Evolutionary conservation across 192 early-diverging fungal species (phyloP).

Genomic region (Linnemannia zychae): DNA sequence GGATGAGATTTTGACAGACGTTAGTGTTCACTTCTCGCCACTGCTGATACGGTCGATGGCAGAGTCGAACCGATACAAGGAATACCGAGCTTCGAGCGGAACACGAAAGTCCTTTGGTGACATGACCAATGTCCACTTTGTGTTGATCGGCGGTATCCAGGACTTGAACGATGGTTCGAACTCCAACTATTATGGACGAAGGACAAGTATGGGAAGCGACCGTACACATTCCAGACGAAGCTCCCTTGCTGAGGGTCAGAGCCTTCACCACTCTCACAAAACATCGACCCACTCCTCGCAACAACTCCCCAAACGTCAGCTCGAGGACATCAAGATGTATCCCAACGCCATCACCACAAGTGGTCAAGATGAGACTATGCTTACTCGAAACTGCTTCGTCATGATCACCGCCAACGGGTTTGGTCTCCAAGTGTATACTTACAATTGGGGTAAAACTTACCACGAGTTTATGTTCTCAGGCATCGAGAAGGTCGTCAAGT

Average conservation of each 20-base stretch:
- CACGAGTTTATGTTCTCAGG: slow-evolving; percentile 62
- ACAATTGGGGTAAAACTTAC: slow-evolving; percentile 65
- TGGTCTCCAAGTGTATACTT: slow-evolving; percentile 60
- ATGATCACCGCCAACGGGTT: slow-evolving; percentile 61
- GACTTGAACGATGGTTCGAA: slow-evolving; percentile 57
- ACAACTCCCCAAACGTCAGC: slow-evolving; percentile 34
- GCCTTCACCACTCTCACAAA: slow-evolving; percentile 59
- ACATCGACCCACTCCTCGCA: slow-evolving; percentile 60
- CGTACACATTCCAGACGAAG: slow-evolving; percentile 52
- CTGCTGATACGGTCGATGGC: slow-evolving; percentile 56
- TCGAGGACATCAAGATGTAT: slow-evolving; percentile 62
- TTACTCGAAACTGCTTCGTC: slow-evolving; percentile 60
- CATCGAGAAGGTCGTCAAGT: slow-evolving; percentile 55
- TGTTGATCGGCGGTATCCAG: slow-evolving; percentile 65
- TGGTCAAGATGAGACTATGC: slow-evolving; percentile 29
- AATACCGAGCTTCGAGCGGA: slow-evolving; percentile 53
- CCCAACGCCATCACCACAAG: slow-evolving; percentile 38
- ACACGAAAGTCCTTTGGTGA: slow-evolving; percentile 39
- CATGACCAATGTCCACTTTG: slow-evolving; percentile 56
- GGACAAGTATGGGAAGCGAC: slow-evolving; percentile 63
- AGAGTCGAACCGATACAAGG: slow-evolving; percentile 47
- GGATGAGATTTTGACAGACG: slow-evolving; percentile 59
- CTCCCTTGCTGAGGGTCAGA: slow-evolving; percentile 41
- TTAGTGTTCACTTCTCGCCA: slow-evolving; percentile 58
- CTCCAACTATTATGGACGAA: slow-evolving; percentile 39